These are phyloP conservation scores for Liriodendron chinense DNA, from an alignment of 164 flowering plant genomes.

Conservation along the genomic window DNA sequence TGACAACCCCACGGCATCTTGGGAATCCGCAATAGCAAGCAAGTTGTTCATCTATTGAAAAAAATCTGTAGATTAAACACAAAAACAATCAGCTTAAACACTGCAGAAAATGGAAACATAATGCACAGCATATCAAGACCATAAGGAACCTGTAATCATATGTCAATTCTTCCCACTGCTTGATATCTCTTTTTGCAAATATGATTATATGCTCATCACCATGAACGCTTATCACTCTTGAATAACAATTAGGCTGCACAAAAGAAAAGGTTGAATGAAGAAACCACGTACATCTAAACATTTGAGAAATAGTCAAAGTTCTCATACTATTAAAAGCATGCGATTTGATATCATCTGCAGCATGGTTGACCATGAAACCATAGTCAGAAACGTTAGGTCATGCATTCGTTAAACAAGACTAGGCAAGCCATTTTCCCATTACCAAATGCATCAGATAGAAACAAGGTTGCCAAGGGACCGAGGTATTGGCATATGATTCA, in stretches of 20 bases:
- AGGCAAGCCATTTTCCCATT: not conserved
- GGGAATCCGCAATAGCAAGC: constrained; percentile 88
- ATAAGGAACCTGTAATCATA: constrained; percentile 88
- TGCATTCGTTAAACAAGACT: not conserved
- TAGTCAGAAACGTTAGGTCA: too few species aligned
- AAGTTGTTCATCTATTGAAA: constrained; percentile 74
- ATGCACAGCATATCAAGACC: constrained; percentile 1
- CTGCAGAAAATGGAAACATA: constrained; percentile 6
- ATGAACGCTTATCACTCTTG: constrained; percentile 78
- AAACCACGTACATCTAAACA: not conserved
- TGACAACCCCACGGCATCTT: constrained; percentile 91
- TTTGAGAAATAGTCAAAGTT: not conserved
- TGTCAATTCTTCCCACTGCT: constrained; percentile 89
- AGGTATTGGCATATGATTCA: not conserved
- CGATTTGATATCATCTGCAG: too few species aligned
- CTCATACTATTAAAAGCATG: too few species aligned
- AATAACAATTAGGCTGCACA: constrained; percentile 97
- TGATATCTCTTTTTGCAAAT: constrained; percentile 96
- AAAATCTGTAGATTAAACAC: constrained; percentile 49
- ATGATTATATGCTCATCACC: constrained; percentile 93
- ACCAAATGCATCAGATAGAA: not conserved
- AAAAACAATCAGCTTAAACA: not conserved
- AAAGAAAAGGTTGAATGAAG: not conserved
- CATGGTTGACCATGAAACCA: too few species aligned
- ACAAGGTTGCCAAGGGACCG: not conserved